Conservation (phyloP, 1,284 basidiomycete species). For the Ustilago curta region DNA sequence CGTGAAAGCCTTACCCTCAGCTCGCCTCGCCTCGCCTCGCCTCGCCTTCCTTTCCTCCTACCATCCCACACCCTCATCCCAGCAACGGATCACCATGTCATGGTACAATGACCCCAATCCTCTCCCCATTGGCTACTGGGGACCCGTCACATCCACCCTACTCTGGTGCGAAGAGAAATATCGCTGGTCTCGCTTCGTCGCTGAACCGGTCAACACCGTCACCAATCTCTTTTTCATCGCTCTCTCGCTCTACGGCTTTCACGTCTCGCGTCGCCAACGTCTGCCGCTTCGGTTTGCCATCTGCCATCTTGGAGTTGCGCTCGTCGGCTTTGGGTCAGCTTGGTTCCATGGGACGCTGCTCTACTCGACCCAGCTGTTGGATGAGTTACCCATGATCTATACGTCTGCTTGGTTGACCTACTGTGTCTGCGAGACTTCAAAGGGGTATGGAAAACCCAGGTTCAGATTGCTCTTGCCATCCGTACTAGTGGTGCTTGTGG, state of each 20-base stretch:
- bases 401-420: constrained; percentile 57
- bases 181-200: constrained; percentile 57
- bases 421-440: constrained; percentile 56
- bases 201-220: constrained; percentile 67
- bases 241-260: constrained; percentile 69
- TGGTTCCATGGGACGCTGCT: constrained; percentile 66
- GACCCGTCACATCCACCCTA: constrained; percentile 60
- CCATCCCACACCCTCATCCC: neutral
- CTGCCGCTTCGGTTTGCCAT: constrained; percentile 58
- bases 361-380: constrained; percentile 64
- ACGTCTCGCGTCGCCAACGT: constrained; percentile 20
- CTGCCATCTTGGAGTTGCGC: constrained; percentile 55
- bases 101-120: constrained; percentile 34
- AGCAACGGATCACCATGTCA: constrained; percentile 19
- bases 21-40: too few species aligned
- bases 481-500: constrained; percentile 35
- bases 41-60: neutral
- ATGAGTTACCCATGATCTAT: constrained; percentile 70
- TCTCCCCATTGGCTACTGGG: constrained; percentile 58
- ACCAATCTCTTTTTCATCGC: constrained; percentile 71
- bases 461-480: constrained; percentile 43
- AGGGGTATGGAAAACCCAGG: constrained; percentile 31
- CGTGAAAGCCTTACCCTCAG: neutral
- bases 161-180: constrained; percentile 68
- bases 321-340: constrained; percentile 59